These are phyloP conservation scores for Plasmodium sp. DNA, from an alignment of 169 alveolate genomes.

Conservation along the genomic window DNA sequence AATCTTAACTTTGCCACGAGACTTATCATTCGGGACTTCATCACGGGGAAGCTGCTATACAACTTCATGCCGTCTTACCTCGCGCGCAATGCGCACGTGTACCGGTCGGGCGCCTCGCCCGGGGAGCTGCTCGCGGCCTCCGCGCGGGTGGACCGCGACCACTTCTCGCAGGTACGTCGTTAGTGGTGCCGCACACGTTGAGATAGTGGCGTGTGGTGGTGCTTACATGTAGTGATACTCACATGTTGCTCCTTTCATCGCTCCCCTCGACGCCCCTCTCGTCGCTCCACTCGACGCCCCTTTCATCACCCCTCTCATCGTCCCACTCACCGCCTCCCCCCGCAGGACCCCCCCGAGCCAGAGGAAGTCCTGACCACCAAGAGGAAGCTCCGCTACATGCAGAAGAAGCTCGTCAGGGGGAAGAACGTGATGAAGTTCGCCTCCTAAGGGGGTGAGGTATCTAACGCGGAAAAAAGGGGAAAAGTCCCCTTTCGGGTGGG, in stretches of 20 bases:
- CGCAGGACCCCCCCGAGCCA: neutral
- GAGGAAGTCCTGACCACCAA: constrained; percentile 34
- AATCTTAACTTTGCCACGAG: constrained; percentile 96
- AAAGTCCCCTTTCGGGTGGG: neutral
- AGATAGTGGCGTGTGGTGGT: neutral
- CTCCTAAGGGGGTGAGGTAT: neutral
- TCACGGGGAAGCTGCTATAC: constrained; percentile 94
- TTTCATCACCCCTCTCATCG: no score
- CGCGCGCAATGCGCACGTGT: neutral
- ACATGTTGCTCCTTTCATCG: neutral
- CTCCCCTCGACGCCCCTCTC: no score
- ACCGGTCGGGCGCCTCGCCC: neutral
- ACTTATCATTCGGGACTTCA: constrained; percentile 94
- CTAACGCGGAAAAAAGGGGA: neutral
- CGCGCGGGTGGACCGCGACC: neutral
- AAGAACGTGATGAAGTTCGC: constrained; percentile 24
- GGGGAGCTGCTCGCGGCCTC: neutral
- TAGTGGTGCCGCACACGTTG: no score
- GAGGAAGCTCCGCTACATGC: constrained; percentile 62
- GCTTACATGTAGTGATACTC: neutral
- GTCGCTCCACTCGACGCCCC: no score
- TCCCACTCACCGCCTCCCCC: neutral
- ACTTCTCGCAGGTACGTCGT: neutral
- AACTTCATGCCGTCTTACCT: constrained; percentile 77
- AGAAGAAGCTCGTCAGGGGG: constrained; percentile 43